These are phyloP conservation scores for Suhomyces panamericanus DNA, from an alignment of 1,139 yeast species.

Conservation along the genomic window DNA sequence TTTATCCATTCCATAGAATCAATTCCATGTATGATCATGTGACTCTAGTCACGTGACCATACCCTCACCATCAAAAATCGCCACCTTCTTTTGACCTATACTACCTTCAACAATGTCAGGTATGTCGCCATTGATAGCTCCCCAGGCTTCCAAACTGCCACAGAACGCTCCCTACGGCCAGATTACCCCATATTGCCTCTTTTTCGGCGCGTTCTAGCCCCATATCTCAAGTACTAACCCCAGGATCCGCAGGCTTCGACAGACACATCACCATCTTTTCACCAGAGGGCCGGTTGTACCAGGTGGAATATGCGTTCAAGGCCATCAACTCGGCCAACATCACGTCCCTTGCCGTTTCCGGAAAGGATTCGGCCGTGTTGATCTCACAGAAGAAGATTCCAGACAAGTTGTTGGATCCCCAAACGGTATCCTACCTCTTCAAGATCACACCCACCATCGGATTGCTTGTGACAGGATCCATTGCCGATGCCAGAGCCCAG, in stretches of 20 bases:
- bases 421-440: conserved; percentile 82
- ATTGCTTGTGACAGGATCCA: conserved; percentile 91
- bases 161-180: neutral
- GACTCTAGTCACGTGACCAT: no score
- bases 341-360: conserved; percentile 84
- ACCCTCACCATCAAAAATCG: conserved; percentile 5
- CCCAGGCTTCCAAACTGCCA: neutral
- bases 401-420: conserved; percentile 85
- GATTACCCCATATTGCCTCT: neutral
- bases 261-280: conserved; percentile 98
- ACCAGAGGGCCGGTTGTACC: conserved; percentile 96
- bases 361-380: conserved; percentile 85
- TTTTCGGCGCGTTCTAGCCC: neutral
- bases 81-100: conserved; percentile 2
- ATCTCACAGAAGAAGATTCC: conserved; percentile 96
- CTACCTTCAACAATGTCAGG: conserved; percentile 17
- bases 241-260: conserved; percentile 88
- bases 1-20: no score
- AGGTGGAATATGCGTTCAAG: conserved; percentile 96
- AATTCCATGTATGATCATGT: neutral
- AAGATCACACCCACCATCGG: conserved; percentile 81
- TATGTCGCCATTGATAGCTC: conserved; percentile 8
- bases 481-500: conserved; percentile 93
- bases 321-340: conserved; percentile 93
- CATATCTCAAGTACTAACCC: conserved; percentile 12